Conservation (phyloP, 1,284 basidiomycete genomes). For the Pyrrhoderma noxium region DNA sequence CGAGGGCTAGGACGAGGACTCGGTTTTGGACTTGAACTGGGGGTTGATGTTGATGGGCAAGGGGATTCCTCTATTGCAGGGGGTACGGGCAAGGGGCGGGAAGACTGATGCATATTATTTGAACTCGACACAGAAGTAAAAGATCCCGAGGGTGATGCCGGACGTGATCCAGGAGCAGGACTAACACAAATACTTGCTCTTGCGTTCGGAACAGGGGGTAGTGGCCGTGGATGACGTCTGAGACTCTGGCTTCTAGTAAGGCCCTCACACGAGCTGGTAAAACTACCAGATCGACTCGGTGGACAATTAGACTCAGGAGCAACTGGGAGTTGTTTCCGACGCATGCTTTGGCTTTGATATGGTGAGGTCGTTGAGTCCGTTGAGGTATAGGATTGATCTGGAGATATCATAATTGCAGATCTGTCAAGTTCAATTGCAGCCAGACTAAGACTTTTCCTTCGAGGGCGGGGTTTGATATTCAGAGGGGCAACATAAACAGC, state of each 20-base stretch:
- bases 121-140: conserved; percentile 1
- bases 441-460: conserved; percentile 13
- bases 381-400: too few species aligned
- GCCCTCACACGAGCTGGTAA: too few species aligned
- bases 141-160: conserved; percentile 3
- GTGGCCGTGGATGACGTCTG: conserved; percentile 4
- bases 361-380: too few species aligned
- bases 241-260: too few species aligned
- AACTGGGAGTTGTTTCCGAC: too few species aligned
- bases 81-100: conserved; percentile 5
- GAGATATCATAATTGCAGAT: too few species aligned
- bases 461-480: conserved; percentile 7
- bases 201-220: conserved; percentile 8
- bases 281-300: too few species aligned
- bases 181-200: too few species aligned
- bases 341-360: too few species aligned
- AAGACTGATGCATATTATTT: neutral
- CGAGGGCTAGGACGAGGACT: neutral
- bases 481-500: conserved; percentile 9
- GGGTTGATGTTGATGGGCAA: neutral
- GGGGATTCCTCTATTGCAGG: neutral
- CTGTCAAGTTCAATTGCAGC: conserved; percentile 3
- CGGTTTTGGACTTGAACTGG: neutral
- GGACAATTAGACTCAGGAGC: too few species aligned
- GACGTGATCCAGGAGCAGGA: too few species aligned